Percentiles rank a stretch among this genome's conserved stretches.
These are phyloP conservation scores for Triticum aestivum DNA, from an alignment of 176 grass and related monocot species.

Conservation along the genomic window DNA sequence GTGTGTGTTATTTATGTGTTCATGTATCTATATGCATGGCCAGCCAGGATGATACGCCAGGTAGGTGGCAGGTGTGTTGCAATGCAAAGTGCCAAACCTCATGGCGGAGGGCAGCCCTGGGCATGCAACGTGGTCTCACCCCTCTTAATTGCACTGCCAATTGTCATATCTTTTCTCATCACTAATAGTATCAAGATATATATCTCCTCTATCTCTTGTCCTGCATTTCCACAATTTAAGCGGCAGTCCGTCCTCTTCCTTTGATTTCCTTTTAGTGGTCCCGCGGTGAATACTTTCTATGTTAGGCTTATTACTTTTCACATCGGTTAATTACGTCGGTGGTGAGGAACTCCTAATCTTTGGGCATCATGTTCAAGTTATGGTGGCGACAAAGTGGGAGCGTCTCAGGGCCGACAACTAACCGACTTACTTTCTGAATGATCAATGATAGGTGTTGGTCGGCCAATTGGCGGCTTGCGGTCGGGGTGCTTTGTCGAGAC, in stretches of 20 bases:
- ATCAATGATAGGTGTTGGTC: neutral
- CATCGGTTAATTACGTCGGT: no score
- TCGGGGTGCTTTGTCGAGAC: neutral
- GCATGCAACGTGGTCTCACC: neutral
- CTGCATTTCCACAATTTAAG: neutral
- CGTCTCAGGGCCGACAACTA: neutral
- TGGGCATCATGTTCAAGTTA: neutral
- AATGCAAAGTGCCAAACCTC: neutral
- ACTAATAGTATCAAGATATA: neutral
- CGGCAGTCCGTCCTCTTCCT: neutral
- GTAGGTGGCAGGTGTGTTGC: neutral
- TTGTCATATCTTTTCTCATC: neutral
- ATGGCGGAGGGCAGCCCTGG: neutral
- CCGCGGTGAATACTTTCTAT: neutral
- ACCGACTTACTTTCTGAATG: neutral
- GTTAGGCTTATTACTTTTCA: neutral
- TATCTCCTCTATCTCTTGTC: neutral
- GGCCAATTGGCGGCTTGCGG: neutral
- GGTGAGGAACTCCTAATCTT: neutral
- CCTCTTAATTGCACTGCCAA: neutral
- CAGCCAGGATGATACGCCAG: neutral
- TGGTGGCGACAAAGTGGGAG: neutral
- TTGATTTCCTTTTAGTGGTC: neutral
- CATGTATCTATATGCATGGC: neutral
- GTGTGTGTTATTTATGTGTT: neutral